Base-by-base conservation (phyloP, 176 grass and related monocot genomes). In the Areca catechu region DNA sequence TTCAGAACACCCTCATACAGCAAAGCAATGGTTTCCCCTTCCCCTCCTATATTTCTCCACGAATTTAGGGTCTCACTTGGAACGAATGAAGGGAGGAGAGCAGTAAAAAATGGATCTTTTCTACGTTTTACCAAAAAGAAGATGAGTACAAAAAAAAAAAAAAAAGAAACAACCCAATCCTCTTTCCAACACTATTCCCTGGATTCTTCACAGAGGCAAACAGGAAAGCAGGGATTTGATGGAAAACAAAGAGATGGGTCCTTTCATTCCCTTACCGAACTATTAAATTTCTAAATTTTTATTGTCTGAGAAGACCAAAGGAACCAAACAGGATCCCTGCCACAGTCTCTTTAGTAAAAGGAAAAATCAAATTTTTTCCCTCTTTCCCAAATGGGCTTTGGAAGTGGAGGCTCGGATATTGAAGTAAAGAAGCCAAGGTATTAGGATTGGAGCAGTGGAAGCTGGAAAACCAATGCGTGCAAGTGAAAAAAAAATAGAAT, bases 1-100 rank as follows among this genome's bases (percentile, higher is more conserved):
- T 84, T 64, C 77, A 62, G 65, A 58, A 53, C 57, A 70, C 60
- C 73, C 71, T 75, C 90, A 90, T 85, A 75, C 82, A 95, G 70
- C 56, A 21, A 22, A 72, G 51, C 50, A 77, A 69, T 22, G 29
- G 27, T 22, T 43, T 43, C 34, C 34, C 34, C 34, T 12, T 12
- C 34, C 34, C 34, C 51, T 51, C 56, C 54, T 66, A 56, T 49
- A 24, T 54, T 69, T 74, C 70, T 60, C 72, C 66, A 72, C 57
- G 10, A 53, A 86, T 76, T 73, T 57, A 72, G 34, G 34, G 34
- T 2, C 34, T 12, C 34, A 12, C 10, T 43, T 43, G 34, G 34
- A 43, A 43, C 14, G 34, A 43, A 43, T 43, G 34, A 12, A 12
- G 34, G 34, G 34, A 43, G 34, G 10, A 43, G 1, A 43, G 34